Base-by-base conservation (phyloP, 2,329 filamentous ascomycete genomes). In the Elsinoe batatas region DNA sequence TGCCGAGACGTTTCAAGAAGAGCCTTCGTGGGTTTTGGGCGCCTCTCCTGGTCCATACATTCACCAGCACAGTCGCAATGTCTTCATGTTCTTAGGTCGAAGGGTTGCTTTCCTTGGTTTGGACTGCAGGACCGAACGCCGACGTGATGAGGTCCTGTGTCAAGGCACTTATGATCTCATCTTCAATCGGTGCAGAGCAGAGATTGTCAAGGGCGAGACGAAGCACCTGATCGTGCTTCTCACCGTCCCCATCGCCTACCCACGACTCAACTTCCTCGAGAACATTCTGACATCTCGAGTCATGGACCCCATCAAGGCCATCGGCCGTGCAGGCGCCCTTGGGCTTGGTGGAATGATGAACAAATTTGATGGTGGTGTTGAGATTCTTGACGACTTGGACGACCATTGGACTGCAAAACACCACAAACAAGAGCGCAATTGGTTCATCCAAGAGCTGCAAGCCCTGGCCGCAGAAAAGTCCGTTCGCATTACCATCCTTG, bases 391-490 rank as follows among this genome's bases (percentile, higher is more conserved):
- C 66, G 90, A 95, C 64, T 74, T 95, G 8, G 91, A 96, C 67
- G 93, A 97, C 69, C 91, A 98, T 67, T 98, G 93, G 93, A 96
- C 91, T 0, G 88, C 91, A 36, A 95, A 89, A 67, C 88, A 90
- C 66, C 91, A 97, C 74, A 98, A 97, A 68, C 78, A 82, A 22
- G 93, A 98, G 71, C 83, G 93, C 51, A 88, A 84, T 59, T 85
- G 88, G 69, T 78, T 97, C 59, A 82, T 98, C 38, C 87, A 93
- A 67, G 90, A 96, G 64, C 75, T 98, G 22, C 94, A 98, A 70
- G 89, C 95, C 64, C 77, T 98, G 58, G 91, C 94, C 7, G 89
- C 88, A 18, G 89, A 93, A 68, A 95, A 95, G 68, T 95, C 89
- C 12, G 81, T 96, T 51, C 85, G 93, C 42, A 78, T 98, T 53